Percentiles rank a stretch among this genome's conserved stretches.
These are phyloP conservation scores for Agroathelia rolfsii DNA, from an alignment of 1,284 basidiomycete genomes.

Conservation along the genomic window DNA sequence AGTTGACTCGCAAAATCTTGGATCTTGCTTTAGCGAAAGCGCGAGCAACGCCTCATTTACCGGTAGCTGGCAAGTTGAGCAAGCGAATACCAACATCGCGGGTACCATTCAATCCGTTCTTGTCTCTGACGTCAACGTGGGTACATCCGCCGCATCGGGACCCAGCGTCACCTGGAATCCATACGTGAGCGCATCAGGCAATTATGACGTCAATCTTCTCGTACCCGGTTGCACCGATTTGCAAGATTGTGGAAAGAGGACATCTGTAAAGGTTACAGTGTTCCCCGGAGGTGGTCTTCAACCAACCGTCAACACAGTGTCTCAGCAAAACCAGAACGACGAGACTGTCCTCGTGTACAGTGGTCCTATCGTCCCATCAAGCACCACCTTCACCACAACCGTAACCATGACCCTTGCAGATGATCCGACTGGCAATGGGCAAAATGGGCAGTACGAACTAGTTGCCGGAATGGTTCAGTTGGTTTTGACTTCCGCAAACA, in stretches of 20 bases:
- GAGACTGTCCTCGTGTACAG: constrained; percentile 59
- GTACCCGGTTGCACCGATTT: constrained; percentile 81
- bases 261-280: constrained; percentile 75
- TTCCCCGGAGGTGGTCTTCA: constrained; percentile 63
- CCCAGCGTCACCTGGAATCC: constrained; percentile 86
- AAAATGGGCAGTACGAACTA: constrained; percentile 61
- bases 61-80: constrained; percentile 60
- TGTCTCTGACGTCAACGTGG: constrained; percentile 57
- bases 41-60: constrained; percentile 55
- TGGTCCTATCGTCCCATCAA: constrained; percentile 71
- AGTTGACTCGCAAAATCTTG: constrained; percentile 44
- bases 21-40: constrained; percentile 68
- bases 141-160: constrained; percentile 45
- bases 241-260: constrained; percentile 74
- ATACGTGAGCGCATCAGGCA: constrained; percentile 79
- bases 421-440: constrained; percentile 47
- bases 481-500: constrained; percentile 53
- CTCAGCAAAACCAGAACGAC: constrained; percentile 69
- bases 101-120: constrained; percentile 75
- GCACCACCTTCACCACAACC: constrained; percentile 64
- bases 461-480: constrained; percentile 78
- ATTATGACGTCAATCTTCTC: constrained; percentile 78
- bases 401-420: constrained; percentile 63
- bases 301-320: constrained; percentile 60
- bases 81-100: constrained; percentile 62